Conservation (phyloP, 2,329 filamentous ascomycete genomes). For the Ramichloridium luteum region DNA sequence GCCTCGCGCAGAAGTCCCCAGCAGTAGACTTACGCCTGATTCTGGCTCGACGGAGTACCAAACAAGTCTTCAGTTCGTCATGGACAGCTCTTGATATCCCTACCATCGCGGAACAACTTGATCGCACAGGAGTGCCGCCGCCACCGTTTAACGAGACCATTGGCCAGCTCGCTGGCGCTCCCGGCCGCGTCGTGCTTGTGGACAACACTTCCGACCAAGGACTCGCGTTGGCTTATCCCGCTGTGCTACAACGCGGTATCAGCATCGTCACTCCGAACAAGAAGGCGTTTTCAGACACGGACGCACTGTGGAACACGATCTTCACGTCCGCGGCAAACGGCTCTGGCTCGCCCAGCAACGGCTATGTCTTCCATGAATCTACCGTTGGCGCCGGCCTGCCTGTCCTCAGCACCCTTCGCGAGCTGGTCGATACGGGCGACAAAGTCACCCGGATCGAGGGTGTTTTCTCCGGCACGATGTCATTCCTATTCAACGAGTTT, state of each 20-base stretch:
- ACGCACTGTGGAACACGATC: slow-evolving; percentile 76
- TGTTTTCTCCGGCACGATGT: slow-evolving; percentile 95
- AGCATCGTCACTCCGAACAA: slow-evolving; percentile 96
- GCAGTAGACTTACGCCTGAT: slow-evolving; percentile 62
- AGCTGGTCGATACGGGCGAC: slow-evolving; percentile 89
- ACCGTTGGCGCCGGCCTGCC: slow-evolving; percentile 89
- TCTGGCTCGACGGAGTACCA: slow-evolving; percentile 76
- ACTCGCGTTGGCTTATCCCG: slow-evolving; percentile 71
- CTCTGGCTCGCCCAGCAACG: slow-evolving; percentile 35
- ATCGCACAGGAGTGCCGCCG: slow-evolving; percentile 50
- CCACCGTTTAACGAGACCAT: slow-evolving; percentile 58
- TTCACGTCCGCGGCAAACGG: slow-evolving; percentile 60
- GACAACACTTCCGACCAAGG: slow-evolving; percentile 93
- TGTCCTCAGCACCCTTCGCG: slow-evolving; percentile 83
- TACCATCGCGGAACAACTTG: slow-evolving; percentile 49
- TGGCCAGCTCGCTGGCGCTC: slow-evolving; percentile 65
- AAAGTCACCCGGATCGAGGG: slow-evolving; percentile 86
- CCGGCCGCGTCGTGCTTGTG: slow-evolving; percentile 68
- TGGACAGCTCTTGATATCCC: slow-evolving; percentile 56
- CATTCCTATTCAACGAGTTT: slow-evolving; percentile 96
- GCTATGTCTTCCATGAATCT: slow-evolving; percentile 88
- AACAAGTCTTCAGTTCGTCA: slow-evolving; percentile 62
- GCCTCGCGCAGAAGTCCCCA: slow-evolving; percentile 39
- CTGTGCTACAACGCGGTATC: slow-evolving; percentile 68
- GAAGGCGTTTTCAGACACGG: slow-evolving; percentile 82